Conservation (phyloP, 257 asterid genomes). For the Haberlea rhodopensis region DNA sequence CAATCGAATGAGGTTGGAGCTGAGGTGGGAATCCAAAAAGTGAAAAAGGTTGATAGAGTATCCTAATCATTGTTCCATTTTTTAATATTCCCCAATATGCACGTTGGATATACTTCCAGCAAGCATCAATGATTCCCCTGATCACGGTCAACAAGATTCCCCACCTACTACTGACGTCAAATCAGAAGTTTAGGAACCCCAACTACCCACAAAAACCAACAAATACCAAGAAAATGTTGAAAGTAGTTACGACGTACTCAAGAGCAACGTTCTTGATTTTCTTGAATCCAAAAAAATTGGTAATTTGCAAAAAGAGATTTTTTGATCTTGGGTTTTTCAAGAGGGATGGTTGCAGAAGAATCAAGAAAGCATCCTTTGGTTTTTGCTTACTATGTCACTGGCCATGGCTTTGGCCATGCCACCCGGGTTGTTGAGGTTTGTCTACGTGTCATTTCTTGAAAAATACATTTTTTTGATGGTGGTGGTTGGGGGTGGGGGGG, state of each 20-base stretch:
- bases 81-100: too few species aligned
- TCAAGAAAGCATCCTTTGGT: slow-evolving; percentile 46
- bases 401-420: slow-evolving; percentile 98
- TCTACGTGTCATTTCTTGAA: not conserved
- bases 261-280: not conserved
- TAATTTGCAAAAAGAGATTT: not conserved
- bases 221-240: not conserved
- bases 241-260: not conserved
- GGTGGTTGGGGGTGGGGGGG: not conserved
- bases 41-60: too few species aligned
- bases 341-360: slow-evolving; percentile 47
- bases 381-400: slow-evolving; percentile 91
- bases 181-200: too few species aligned
- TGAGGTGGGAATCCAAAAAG: too few species aligned
- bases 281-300: not conserved
- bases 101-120: too few species aligned
- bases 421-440: slow-evolving; percentile 91
- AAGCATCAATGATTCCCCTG: too few species aligned
- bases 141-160: not conserved
- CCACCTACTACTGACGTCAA: not conserved
- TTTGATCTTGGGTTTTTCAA: not conserved
- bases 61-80: too few species aligned
- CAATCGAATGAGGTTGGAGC: too few species aligned
- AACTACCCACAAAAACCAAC: too few species aligned
- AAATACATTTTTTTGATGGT: too few species aligned